phyloP scores from a whole-genome alignment of 2,329 filamentous ascomycete species.

The Pseudopyrenochaeta lycopersici region DNA sequence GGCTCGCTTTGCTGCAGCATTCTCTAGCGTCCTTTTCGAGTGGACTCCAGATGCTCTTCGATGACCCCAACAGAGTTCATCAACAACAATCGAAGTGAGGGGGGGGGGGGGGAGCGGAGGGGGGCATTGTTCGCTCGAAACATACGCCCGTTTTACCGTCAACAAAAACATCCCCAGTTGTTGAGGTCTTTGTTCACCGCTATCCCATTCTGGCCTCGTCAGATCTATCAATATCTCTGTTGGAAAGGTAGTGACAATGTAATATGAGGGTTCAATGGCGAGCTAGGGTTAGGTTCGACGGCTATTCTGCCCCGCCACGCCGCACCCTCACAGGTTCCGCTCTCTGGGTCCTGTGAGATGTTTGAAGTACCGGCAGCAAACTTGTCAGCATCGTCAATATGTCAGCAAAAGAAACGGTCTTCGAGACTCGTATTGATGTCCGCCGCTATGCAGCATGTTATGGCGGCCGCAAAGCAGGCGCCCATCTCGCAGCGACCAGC shows the following conservation, averaged over 20 bases:
- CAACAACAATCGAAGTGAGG: constrained; percentile 30
- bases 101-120: too few relatives aligned
- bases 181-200: constrained; percentile 36
- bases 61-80: constrained; percentile 27
- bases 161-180: constrained; percentile 22
- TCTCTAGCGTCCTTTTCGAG: constrained; percentile 42
- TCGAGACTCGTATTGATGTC: constrained; percentile 23
- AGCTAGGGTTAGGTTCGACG: constrained; percentile 30
- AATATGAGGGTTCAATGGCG: constrained; percentile 34
- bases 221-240: constrained; percentile 7
- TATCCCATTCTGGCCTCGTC: constrained; percentile 40
- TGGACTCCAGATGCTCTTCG: constrained; percentile 35
- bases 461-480: constrained; percentile 28
- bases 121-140: constrained; percentile 28
- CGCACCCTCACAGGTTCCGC: constrained; percentile 22
- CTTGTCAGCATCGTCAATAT: constrained; percentile 6
- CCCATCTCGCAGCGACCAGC: constrained; percentile 35
- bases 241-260: constrained; percentile 25
- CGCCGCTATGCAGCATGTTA: constrained; percentile 37
- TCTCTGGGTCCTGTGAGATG: constrained; percentile 18
- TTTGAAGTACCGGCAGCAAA: constrained; percentile 17
- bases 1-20: constrained; percentile 38
- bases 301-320: constrained; percentile 31
- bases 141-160: constrained; percentile 37
- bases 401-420: constrained; percentile 1